Base-by-base conservation (phyloP, 306 rosid species). In the Nissolia schottii region DNA sequence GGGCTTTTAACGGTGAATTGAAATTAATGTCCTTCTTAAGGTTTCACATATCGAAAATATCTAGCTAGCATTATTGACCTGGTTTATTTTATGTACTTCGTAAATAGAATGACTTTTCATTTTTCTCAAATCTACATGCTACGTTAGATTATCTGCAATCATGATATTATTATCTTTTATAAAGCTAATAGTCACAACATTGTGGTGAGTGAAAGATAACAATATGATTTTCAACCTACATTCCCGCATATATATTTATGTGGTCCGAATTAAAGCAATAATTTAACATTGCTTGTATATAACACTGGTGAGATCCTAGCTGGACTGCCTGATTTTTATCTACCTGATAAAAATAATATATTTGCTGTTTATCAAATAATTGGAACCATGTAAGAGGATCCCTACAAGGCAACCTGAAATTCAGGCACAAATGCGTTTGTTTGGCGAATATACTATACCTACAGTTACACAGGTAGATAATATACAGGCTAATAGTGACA, bases 401-500 rank as follows among this genome's bases (percentile, higher is more conserved):
- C 23, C 50, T 75, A 71, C 64, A 70, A 70, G 8, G 4, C 46
- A 75, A 14, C 34, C 79, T 38, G 67, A 67, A 81, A 79, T 48
- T 62, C 43, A 64, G 82, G 84, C 57, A 69, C 16, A 67, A 68
- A 55, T 58, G 68, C 40, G 70, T 7, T 51, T 70, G 60, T 48
- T 78, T 73, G 11, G 57, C 15, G 25, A 70, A 40, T 70, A 69
- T 43, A 23, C 10, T 10, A 28, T 61, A 14, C 22, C 13, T 19
- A n/a, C 15, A 70, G 59, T 19, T 12, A 8, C 0, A 41, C 60
- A 48, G 65, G 65, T 62, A 40, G 71, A 84, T 79, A 77, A 75
- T 48, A 57, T 54, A 75, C 48, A 79, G 60, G 56, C 8, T 73
- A 72, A 71, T 24, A 18, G 68, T 73, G 86, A 82, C 89, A 86